phyloP scores from a whole-genome alignment of 2,329 filamentous ascomycete species.

The Beauveria sp. region DNA sequence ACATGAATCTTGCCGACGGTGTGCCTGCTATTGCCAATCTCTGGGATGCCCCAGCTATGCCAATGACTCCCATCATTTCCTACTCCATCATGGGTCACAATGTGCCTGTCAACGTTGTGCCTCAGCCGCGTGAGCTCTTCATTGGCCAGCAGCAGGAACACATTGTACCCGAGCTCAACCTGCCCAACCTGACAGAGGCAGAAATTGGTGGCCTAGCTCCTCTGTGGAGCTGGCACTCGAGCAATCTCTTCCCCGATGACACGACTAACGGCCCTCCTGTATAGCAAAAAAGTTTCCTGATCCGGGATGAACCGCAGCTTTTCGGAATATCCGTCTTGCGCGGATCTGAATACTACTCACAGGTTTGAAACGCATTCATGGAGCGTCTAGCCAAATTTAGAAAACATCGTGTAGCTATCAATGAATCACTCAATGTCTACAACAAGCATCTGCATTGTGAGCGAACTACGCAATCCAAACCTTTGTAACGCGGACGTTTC shows the following conservation, averaged over 20 bases:
- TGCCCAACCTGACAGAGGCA: slow-evolving; percentile 17
- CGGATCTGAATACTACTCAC: no score
- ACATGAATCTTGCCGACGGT: neutral
- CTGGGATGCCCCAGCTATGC: neutral
- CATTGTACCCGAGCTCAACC: slow-evolving; percentile 12
- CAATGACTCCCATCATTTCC: slow-evolving; percentile 1
- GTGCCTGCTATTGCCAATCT: slow-evolving; percentile 9
- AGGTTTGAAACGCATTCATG: no score
- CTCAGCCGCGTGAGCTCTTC: neutral
- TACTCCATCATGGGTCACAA: slow-evolving; percentile 10
- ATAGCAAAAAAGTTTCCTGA: neutral
- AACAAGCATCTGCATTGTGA: neutral
- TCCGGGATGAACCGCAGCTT: no score
- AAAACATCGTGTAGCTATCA: no score
- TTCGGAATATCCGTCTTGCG: no score
- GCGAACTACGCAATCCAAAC: no score
- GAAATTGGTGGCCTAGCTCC: slow-evolving; percentile 19
- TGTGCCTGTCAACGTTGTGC: slow-evolving; percentile 5
- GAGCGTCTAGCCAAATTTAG: no score
- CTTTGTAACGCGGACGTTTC: no score
- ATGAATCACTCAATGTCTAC: neutral
- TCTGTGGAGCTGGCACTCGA: slow-evolving; percentile 19
- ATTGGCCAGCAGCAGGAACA: slow-evolving; percentile 8
- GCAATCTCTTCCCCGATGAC: slow-evolving; percentile 16
- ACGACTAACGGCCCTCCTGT: neutral